Evolutionary conservation across 208 protist species (phyloP), one percentile per base, ranked within the genome.

Genomic region (Kentomonas sorsogonicus): DNA sequence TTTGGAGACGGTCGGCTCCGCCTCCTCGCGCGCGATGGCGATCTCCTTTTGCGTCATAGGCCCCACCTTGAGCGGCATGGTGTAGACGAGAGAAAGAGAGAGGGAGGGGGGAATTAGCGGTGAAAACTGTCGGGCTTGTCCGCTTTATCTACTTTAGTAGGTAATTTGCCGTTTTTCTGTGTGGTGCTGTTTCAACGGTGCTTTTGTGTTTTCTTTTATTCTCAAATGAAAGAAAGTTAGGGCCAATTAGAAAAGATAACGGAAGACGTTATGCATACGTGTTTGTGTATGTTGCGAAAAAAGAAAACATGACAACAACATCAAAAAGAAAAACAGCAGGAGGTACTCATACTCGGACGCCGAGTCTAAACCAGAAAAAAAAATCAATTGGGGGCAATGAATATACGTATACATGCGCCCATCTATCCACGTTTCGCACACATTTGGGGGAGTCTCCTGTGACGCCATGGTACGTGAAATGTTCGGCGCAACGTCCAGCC

Each of bases 1-100:
- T 30, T 78, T 81, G 27, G 3, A 20, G 38, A 87, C 43, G 22
- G 69, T 58, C 7, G 81, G 79, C 38, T 46, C 34, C 1, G 73
- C 77, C 46, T 72, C 62, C 62, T 90, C 82, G 20, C 78, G 82
- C 6, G 72, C 79, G 26, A 91, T 57, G 6, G 65, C 60, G 25
- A 80, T 52, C 69, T 83, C 83, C 39, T 76, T 68, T 20, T 34
- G n/a, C 7, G 60, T 63, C 18, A 62, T 22, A 38, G 41, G 43
- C 10, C 60, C 31, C 15, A 41, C 41, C 20, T 65, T 60, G 26
- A 58, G 46, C 0, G 62, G 55, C 73, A 72, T 79, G 6, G 25
- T 34, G 22, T 46, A 18, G 11, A 25, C 23, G 9, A n/a, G 6
- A 30, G 3, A 10, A 15, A 30, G 20, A 50, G 15, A 50, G 2